These are phyloP conservation scores for Castanea sativa DNA, from an alignment of 306 rosid species.

Conservation along the genomic window DNA sequence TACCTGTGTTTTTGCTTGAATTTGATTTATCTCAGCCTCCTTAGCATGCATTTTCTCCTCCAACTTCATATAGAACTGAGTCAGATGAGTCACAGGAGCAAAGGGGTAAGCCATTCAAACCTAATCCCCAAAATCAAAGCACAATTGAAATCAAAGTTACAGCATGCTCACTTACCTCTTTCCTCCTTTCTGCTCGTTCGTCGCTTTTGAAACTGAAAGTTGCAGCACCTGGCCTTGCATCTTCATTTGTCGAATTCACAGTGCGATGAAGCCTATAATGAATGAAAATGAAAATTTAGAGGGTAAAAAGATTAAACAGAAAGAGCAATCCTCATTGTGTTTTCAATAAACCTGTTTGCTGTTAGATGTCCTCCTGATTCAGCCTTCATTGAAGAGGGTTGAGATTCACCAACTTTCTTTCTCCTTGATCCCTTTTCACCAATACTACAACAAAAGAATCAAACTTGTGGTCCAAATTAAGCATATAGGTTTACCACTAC, in stretches of 20 bases:
- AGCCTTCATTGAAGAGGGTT: conserved; percentile 28
- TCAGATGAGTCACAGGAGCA: conserved; percentile 15
- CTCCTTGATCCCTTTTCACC: conserved; percentile 35
- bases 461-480: conserved; percentile 23
- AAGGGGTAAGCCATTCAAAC: conserved; percentile 21
- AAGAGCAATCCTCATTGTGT: conserved; percentile 10
- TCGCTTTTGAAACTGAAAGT: conserved; percentile 50
- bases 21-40: conserved; percentile 55
- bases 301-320: background rate
- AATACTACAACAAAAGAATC: conserved; percentile 10
- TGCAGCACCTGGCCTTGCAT: conserved; percentile 35
- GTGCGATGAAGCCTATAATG: conserved; percentile 29
- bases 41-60: conserved; percentile 59
- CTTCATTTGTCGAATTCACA: conserved; percentile 35
- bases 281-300: conserved; percentile 3
- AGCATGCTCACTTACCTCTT: conserved; percentile 50
- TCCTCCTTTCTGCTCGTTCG: conserved; percentile 66
- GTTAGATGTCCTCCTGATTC: conserved; percentile 37
- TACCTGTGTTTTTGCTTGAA: conserved; percentile 62
- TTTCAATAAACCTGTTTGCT: conserved; percentile 46
- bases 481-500: conserved; percentile 3
- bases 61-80: conserved; percentile 53
- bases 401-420: conserved; percentile 39
- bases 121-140: conserved; percentile 1
- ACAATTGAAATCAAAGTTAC: background rate